Evolutionary conservation across 805 yeast genomes (phyloP), one percentile per base, ranked within the genome.

Genomic region (Debaryomyces tyrocola): DNA sequence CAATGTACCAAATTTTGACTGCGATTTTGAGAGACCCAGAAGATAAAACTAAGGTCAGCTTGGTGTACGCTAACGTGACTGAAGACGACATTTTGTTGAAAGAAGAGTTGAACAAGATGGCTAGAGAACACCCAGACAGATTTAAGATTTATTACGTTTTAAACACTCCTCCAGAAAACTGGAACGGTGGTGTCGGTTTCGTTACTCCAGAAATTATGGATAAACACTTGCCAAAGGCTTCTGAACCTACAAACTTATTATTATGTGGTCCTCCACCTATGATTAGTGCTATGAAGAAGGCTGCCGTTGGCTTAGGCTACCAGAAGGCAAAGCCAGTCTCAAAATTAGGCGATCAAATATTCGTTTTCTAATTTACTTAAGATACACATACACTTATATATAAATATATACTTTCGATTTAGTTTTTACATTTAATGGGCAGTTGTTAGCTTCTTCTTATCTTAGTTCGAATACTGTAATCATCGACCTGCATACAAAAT

Each of bases 231-330:
- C 91, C 95, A 38, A 73, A 75, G 45, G 73, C 89, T 24, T 60
- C 82, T 35, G 74, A 69, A 35, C 83, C 82, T 55, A 72, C 80
- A 49, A 87, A 86, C 74, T 74, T 92, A 56, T 80, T 92, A 61
- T 69, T 91, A 46, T 91, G 97, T 71, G 98, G 97, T 38, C 97
- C 97, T 40, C 95, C 96, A 50, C 90, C 92, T 51, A 87, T 91
- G 96, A 83, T 85, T 39, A 78, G 87, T 49, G 85, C 91, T 49
- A 78, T 88, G 65, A 91, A 90, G 75, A 88, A 82, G 72, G 86
- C 84, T 46, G 88, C 92, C 36, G 71, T 69, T 41, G 78, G 78
- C 20, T 75, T 90, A 56, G 97, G 96, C 12, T 91, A 69, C 68
- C 78, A 78, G 42, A 90, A 90, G 77, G 90, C 96, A 41, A 86